Conservation (phyloP, 805 yeast genomes). For the Candida sanyiensis region DNA sequence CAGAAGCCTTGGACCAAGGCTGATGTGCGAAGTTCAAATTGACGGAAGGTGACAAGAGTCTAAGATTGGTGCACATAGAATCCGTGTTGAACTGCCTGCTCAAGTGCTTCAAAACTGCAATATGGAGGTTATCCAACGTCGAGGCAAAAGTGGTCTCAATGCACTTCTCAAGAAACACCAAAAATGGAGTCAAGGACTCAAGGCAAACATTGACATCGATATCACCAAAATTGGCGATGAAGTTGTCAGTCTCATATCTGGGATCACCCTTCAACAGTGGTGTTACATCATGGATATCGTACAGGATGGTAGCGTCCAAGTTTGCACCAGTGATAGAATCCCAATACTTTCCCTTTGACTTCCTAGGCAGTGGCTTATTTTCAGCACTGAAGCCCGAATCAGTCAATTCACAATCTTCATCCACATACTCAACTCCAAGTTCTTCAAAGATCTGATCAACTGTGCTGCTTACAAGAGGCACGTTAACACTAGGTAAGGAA, state of each 20-base stretch:
- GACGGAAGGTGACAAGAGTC: slow-evolving; percentile 44
- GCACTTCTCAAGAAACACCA: slow-evolving; percentile 33
- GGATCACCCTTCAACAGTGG: slow-evolving; percentile 30
- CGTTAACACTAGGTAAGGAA: slow-evolving; percentile 56
- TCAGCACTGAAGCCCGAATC: background rate
- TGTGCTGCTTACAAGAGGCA: slow-evolving; percentile 50
- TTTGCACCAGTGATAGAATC: slow-evolving; percentile 18
- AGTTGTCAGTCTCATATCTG: slow-evolving; percentile 44
- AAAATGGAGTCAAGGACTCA: slow-evolving; percentile 32
- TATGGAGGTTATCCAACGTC: slow-evolving; percentile 61
- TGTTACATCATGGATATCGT: slow-evolving; percentile 18
- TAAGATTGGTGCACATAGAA: slow-evolving; percentile 36
- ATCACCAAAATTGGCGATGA: slow-evolving; percentile 50
- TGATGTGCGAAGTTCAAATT: slow-evolving; percentile 21
- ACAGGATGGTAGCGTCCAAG: slow-evolving; percentile 12
- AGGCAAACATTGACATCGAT: slow-evolving; percentile 46
- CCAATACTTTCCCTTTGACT: slow-evolving; percentile 4
- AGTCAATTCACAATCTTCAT: slow-evolving; percentile 5
- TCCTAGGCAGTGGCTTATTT: background rate
- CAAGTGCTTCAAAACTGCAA: slow-evolving; percentile 46
- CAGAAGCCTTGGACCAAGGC: slow-evolving; percentile 9
- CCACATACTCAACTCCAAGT: slow-evolving; percentile 11
- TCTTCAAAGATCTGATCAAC: slow-evolving; percentile 30
- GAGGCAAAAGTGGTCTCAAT: slow-evolving; percentile 29
- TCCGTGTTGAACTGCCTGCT: slow-evolving; percentile 28